Percentiles rank a stretch among this genome's conserved stretches.
Evolutionary conservation across 768 basidiomycete species (phyloP).

Genomic region (Rhizopogon vulgaris): DNA sequence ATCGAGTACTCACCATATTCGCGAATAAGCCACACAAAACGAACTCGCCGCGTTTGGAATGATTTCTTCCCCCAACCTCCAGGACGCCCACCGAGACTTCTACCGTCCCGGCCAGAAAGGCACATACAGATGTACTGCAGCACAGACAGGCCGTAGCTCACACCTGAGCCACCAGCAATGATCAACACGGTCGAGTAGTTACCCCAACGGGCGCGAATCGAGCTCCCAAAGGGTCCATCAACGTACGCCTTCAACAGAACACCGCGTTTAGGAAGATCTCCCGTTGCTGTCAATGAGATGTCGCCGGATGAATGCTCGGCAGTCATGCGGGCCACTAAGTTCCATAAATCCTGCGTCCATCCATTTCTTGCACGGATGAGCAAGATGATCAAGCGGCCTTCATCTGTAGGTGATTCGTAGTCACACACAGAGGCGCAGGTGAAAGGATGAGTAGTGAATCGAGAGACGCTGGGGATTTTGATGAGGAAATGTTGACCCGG

Average conservation of each 20-base stretch:
- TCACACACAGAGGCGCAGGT: constrained; percentile 62
- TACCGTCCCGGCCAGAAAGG: constrained; percentile 49
- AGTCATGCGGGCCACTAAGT: constrained; percentile 37
- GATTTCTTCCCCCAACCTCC: constrained; percentile 37
- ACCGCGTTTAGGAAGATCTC: constrained; percentile 34
- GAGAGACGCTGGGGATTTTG: constrained; percentile 57
- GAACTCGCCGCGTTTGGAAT: constrained; percentile 45
- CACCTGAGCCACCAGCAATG: constrained; percentile 68
- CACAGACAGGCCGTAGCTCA: constrained; percentile 64
- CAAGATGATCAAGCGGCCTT: constrained; percentile 53
- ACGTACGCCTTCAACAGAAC: constrained; percentile 51
- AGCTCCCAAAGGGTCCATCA: constrained; percentile 68
- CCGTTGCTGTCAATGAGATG: constrained; percentile 1
- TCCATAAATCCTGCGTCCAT: constrained; percentile 63
- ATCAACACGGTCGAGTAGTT: constrained; percentile 54
- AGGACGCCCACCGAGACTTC: constrained; percentile 37
- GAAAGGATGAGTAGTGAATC: constrained; percentile 65
- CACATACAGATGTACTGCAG: constrained; percentile 58
- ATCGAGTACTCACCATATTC: constrained; percentile 55
- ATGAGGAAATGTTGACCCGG: constrained; percentile 79
- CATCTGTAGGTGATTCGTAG: constrained; percentile 33
- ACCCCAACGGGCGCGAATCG: constrained; percentile 53
- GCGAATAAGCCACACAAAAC: constrained; percentile 73
- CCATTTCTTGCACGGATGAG: constrained; percentile 66
- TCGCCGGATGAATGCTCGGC: constrained; percentile 28